These are phyloP conservation scores for Boeremia lycopersici DNA, from an alignment of 2,329 filamentous ascomycete genomes.

Conservation along the genomic window DNA sequence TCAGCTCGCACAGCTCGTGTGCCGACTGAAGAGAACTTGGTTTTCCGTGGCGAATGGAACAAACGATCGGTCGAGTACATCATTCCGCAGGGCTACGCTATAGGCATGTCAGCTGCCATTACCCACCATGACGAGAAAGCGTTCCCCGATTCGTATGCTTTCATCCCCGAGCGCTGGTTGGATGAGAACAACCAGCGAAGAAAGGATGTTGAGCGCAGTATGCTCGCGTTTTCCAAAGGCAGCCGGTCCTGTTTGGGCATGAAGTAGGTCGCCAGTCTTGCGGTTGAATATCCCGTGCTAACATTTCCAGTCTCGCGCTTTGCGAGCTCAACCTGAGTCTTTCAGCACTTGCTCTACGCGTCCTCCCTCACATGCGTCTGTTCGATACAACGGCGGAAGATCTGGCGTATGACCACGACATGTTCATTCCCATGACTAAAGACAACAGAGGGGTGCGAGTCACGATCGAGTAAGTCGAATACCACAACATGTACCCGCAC, in stretches of 20 bases:
- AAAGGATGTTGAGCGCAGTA: constrained; percentile 34
- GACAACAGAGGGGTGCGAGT: constrained; percentile 30
- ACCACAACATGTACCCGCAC: too few species aligned
- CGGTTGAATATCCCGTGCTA: neutral
- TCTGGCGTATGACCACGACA: constrained; percentile 32
- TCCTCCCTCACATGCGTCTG: constrained; percentile 33
- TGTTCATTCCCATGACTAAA: constrained; percentile 37
- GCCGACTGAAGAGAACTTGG: constrained; percentile 28
- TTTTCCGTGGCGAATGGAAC: constrained; percentile 35
- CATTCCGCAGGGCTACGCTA: constrained; percentile 29
- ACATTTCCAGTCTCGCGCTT: constrained; percentile 25
- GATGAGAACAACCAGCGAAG: constrained; percentile 31
- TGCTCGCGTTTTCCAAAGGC: constrained; percentile 42
- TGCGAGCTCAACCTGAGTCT: constrained; percentile 32
- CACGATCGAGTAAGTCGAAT: constrained; percentile 17
- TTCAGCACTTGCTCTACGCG: constrained; percentile 27
- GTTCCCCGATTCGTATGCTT: constrained; percentile 33
- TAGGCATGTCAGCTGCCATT: constrained; percentile 36
- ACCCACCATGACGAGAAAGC: constrained; percentile 32
- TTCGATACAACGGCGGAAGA: constrained; percentile 29
- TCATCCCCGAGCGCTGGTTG: constrained; percentile 41
- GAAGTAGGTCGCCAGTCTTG: constrained; percentile 31
- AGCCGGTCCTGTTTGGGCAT: constrained; percentile 41
- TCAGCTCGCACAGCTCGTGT: constrained; percentile 35
- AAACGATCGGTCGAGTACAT: constrained; percentile 29